Evolutionary conservation across 176 grass and related monocot genomes (phyloP), one percentile per base, ranked within the genome.

Genomic region (Musa acuminata): DNA sequence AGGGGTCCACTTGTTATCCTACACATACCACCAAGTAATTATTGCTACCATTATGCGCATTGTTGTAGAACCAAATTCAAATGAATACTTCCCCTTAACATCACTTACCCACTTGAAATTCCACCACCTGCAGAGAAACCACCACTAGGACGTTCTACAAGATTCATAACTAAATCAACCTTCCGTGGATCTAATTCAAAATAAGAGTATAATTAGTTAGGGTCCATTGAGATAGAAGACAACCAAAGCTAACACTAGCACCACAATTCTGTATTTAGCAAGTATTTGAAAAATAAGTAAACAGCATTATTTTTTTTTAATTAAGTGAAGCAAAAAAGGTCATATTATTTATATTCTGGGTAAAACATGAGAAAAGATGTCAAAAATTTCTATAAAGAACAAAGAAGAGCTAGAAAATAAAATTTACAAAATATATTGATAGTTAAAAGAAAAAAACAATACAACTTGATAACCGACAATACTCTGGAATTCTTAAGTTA

Each of bases 1-100:
- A 99, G 90, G 51, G 95, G 95, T 77, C 95, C 95, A 80, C 85
- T 99, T 62, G 95, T 94, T 82, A 99, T 99, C 90, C 95, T 99
- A 81, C 57, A 85, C 16, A 80, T 52, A 79, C 66, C 27, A 85
- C 14, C 80, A 26, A 55, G 43, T 55, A 77, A 58, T 8, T 25
- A 80, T 53, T 72, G 70, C 64, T 68, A 53, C 54, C 68, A 8
- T 51, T 53, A 72, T 49, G 67, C 8, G 55, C 17, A 22, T 69
- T 69, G n/a, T 13, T 11, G 9, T 54, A 68, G 51, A 52, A 29
- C 1, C 10, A 19, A 49, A 69, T n/a, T 14, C 13, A 55, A 57
- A 69, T 12, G 16, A 63, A 63, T 24, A 14, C 0, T 51, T 49
- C 50, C 27, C 16, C 57, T 55, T 43, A n/a, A 16, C 5, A 72